A percentile compares a stretch with the other conserved stretches of the same genome.
These are phyloP conservation scores for Pythium chondricola DNA, from an alignment of 352 stramenopile genomes.

Conservation along the genomic window DNA sequence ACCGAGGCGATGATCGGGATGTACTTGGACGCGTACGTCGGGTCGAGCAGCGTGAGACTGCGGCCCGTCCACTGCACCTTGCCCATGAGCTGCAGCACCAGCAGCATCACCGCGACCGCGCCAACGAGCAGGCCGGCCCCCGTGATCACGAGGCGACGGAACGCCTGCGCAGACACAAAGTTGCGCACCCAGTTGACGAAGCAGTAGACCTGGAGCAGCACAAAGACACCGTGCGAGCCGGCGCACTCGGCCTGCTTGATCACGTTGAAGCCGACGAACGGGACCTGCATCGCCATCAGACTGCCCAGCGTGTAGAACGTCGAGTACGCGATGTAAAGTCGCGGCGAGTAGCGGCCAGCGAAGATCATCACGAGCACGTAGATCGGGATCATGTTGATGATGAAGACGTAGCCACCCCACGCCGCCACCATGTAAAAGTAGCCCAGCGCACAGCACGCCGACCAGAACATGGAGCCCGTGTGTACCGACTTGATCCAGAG, in stretches of 20 bases:
- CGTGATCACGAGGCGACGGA: constrained; percentile 68
- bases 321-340: constrained; percentile 96
- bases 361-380: constrained; percentile 94
- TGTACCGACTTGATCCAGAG: constrained; percentile 94
- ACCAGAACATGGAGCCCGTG: constrained; percentile 87
- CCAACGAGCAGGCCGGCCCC: constrained; percentile 53
- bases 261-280: constrained; percentile 97
- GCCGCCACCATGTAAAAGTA: constrained; percentile 98
- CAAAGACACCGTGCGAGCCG: constrained; percentile 90
- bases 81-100: constrained; percentile 78
- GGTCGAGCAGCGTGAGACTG: constrained; percentile 87
- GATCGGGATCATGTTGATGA: constrained; percentile 98
- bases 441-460: constrained; percentile 72
- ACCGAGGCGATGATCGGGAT: constrained; percentile 94
- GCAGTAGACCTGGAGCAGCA: constrained; percentile 78
- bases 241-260: constrained; percentile 86
- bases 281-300: constrained; percentile 95
- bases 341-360: constrained; percentile 88
- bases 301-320: constrained; percentile 96
- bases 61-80: constrained; percentile 88
- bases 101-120: constrained; percentile 39
- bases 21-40: constrained; percentile 91
- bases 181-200: constrained; percentile 73
- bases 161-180: constrained; percentile 66
- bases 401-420: constrained; percentile 98